Conservation (phyloP, 805 yeast genomes). For the Candida ortonii region DNA sequence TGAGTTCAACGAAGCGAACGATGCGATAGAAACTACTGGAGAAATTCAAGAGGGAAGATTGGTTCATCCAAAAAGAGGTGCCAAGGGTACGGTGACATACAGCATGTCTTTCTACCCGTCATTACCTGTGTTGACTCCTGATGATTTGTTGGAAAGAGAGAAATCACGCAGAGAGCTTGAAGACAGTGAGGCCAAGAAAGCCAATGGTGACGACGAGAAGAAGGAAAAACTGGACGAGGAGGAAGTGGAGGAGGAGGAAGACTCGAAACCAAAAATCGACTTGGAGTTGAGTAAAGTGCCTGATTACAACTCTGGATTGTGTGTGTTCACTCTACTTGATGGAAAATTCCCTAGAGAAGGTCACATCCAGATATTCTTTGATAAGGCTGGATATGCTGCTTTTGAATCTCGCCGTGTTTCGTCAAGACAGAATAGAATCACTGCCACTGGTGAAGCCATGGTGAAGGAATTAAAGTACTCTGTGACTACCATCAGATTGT, state of each 20-base stretch:
- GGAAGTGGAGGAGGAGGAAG: constrained; percentile 35
- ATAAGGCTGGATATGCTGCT: constrained; percentile 66
- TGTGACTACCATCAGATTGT: constrained; percentile 56
- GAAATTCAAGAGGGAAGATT: constrained; percentile 60
- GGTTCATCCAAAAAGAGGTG: constrained; percentile 66
- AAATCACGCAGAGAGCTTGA: constrained; percentile 32
- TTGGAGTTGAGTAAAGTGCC: constrained; percentile 58
- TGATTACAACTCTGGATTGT: constrained; percentile 68
- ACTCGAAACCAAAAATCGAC: constrained; percentile 41
- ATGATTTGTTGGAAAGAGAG: constrained; percentile 54
- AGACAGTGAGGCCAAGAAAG: constrained; percentile 24
- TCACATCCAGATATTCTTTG: constrained; percentile 74
- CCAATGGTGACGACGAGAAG: constrained; percentile 22
- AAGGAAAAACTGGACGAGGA: constrained; percentile 37
- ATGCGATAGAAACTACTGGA: constrained; percentile 55
- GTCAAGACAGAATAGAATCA: constrained; percentile 35
- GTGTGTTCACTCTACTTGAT: constrained; percentile 62
- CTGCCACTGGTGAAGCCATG: constrained; percentile 64
- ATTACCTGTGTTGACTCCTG: constrained; percentile 72
- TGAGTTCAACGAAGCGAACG: constrained; percentile 62
- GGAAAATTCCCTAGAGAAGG: constrained; percentile 57
- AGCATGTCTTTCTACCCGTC: constrained; percentile 80
- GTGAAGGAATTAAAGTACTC: constrained; percentile 78
- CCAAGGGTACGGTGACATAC: constrained; percentile 77
- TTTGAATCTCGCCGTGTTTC: constrained; percentile 55